phyloP scores from a whole-genome alignment of 2,329 filamentous ascomycete species.

The Colletotrichum abscissum region DNA sequence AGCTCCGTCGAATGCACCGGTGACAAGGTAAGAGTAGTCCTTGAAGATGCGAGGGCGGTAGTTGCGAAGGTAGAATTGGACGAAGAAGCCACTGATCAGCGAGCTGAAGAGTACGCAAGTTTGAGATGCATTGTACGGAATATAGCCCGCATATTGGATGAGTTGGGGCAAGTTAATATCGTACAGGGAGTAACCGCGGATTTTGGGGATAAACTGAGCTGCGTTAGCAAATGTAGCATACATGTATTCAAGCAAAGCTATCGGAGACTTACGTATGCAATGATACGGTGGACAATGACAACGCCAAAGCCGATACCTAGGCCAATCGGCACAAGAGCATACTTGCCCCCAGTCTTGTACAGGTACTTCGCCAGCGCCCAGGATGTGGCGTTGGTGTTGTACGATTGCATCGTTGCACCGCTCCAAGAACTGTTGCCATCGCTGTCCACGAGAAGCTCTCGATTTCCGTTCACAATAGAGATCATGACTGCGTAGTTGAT shows the following conservation, averaged over 20 bases:
- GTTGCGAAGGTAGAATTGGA: constrained; percentile 64
- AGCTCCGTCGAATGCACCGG: constrained; percentile 64
- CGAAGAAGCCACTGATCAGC: constrained; percentile 57
- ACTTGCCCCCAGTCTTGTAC: constrained; percentile 56
- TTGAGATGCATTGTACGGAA: constrained; percentile 66
- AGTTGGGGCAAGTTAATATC: constrained; percentile 66
- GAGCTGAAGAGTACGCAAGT: constrained; percentile 65
- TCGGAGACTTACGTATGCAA: constrained; percentile 49
- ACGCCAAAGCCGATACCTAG: constrained; percentile 58
- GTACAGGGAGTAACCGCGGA: constrained; percentile 51
- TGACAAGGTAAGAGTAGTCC: constrained; percentile 64
- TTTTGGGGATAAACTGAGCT: constrained; percentile 57
- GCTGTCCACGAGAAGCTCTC: constrained; percentile 55
- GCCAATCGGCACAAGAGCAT: constrained; percentile 62
- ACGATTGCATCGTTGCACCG: constrained; percentile 61
- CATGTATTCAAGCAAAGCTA: not conserved
- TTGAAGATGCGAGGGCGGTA: constrained; percentile 62
- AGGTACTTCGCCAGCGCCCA: constrained; percentile 66
- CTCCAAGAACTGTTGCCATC: constrained; percentile 64
- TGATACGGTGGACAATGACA: constrained; percentile 56
- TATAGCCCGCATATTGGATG: constrained; percentile 64
- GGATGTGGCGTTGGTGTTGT: constrained; percentile 58
- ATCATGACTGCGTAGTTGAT: constrained; percentile 68
- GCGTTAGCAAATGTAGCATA: not conserved
- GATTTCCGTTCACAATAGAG: constrained; percentile 60